A percentile compares a stretch with the other conserved stretches of the same genome.
Evolutionary conservation across 106 monocot genomes (phyloP).

Genomic region (Allium cepa): DNA sequence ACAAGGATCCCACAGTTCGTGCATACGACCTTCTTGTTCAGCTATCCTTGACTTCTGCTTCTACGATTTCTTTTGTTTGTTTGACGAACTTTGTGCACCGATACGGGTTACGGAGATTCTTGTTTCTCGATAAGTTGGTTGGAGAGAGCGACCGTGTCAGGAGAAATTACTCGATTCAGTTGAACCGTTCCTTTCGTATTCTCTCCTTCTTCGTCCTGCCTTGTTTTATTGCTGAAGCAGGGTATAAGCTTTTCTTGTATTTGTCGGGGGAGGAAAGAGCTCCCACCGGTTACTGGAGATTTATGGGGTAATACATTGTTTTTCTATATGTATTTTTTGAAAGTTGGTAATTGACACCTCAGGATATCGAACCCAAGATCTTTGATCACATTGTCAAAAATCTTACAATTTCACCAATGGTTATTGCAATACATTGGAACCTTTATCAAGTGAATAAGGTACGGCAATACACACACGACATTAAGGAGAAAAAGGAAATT

Average conservation of each 20-base stretch:
- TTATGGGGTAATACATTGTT: no score
- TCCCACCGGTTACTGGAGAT: no score
- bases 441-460: no score
- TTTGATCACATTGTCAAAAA: no score
- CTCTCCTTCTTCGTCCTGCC: slow-evolving; percentile 57
- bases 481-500: no score
- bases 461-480: no score
- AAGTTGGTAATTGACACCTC: no score
- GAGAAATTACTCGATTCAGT: slow-evolving; percentile 43
- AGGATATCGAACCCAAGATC: no score
- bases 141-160: slow-evolving; percentile 52
- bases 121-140: slow-evolving; percentile 63
- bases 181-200: slow-evolving; percentile 58
- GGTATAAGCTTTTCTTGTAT: slow-evolving; percentile 1
- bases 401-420: no score
- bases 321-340: no score
- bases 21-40: slow-evolving; percentile 57
- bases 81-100: slow-evolving; percentile 34
- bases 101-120: slow-evolving; percentile 60
- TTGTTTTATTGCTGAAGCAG: slow-evolving; percentile 45
- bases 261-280: background rate
- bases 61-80: slow-evolving; percentile 47
- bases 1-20: slow-evolving; percentile 24
- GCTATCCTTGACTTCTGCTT: slow-evolving; percentile 54
- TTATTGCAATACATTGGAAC: no score